phyloP scores from a whole-genome alignment of 331 rosid genomes.

The Acacia concinna region DNA sequence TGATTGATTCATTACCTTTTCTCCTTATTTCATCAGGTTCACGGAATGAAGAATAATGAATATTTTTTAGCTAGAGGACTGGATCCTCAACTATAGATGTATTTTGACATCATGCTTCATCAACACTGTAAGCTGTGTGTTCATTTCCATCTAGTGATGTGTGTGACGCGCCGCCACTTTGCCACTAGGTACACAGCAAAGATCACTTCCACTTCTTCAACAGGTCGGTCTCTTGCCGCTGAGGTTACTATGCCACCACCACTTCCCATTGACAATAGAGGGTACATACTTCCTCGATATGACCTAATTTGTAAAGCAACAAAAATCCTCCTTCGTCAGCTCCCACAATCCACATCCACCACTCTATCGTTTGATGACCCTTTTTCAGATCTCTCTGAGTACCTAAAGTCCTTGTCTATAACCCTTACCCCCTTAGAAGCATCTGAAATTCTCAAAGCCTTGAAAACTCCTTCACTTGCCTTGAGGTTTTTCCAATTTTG shows the following conservation, averaged over 20 bases:
- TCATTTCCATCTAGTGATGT: not conserved
- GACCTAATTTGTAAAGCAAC: constrained; percentile 78
- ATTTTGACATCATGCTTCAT: constrained; percentile 34
- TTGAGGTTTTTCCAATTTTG: constrained; percentile 71
- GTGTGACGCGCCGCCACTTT: constrained; percentile 44
- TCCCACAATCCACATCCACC: constrained; percentile 30
- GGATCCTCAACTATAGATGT: not conserved
- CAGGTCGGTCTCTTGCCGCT: constrained; percentile 70
- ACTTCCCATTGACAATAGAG: constrained; percentile 63
- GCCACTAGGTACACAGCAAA: constrained; percentile 88
- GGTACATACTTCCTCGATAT: constrained; percentile 80
- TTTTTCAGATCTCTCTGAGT: constrained; percentile 78
- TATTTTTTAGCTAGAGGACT: not conserved
- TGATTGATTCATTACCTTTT: not conserved
- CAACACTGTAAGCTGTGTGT: constrained; percentile 3
- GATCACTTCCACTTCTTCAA: constrained; percentile 64
- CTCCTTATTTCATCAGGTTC: not conserved
- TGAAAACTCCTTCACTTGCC: constrained; percentile 66
- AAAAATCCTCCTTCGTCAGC: constrained; percentile 60
- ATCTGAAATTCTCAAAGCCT: constrained; percentile 79
- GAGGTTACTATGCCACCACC: constrained; percentile 63
- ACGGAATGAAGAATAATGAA: not conserved
- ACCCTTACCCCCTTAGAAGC: constrained; percentile 71
- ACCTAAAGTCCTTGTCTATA: constrained; percentile 60
- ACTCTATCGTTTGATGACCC: constrained; percentile 42